These are phyloP conservation scores for Lipomyces oligophaga DNA, from an alignment of 805 yeast genomes.

Conservation along the genomic window DNA sequence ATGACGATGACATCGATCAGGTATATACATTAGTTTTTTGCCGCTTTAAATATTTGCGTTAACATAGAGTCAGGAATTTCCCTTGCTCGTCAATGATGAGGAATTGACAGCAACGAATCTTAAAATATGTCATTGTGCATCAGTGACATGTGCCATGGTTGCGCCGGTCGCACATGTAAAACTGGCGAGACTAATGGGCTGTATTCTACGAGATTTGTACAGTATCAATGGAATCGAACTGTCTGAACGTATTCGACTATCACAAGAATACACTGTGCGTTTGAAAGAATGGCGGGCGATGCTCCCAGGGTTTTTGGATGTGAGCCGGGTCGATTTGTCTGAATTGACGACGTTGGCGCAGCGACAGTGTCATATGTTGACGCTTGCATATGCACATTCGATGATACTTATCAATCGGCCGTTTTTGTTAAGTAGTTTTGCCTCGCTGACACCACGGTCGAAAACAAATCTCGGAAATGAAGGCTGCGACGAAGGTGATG, in stretches of 20 bases:
- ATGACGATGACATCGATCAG: slow-evolving; percentile 48
- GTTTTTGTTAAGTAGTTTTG: slow-evolving; percentile 15
- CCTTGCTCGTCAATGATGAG: slow-evolving; percentile 18
- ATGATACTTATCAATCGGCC: slow-evolving; percentile 23
- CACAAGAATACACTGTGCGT: slow-evolving; percentile 5
- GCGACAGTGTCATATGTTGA: slow-evolving; percentile 18
- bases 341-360: slow-evolving; percentile 14
- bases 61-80: slow-evolving; percentile 6
- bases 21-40: neutral
- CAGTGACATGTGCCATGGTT: slow-evolving; percentile 13
- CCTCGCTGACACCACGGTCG: slow-evolving; percentile 15
- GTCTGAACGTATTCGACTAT: neutral
- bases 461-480: no score
- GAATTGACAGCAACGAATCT: slow-evolving; percentile 7
- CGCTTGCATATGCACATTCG: slow-evolving; percentile 21
- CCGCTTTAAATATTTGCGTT: neutral
- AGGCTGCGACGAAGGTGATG: slow-evolving; percentile 1
- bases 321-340: slow-evolving; percentile 11
- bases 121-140: neutral
- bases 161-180: slow-evolving; percentile 22
- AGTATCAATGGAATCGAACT: slow-evolving; percentile 4
- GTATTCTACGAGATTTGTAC: slow-evolving; percentile 19
- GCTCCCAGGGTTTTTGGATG: slow-evolving; percentile 23
- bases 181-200: slow-evolving; percentile 12
- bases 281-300: slow-evolving; percentile 13